Percentiles rank a stretch among this genome's conserved stretches.
phyloP scores from a whole-genome alignment of 495 filamentous ascomycete genomes.

The Cercophora samala region DNA sequence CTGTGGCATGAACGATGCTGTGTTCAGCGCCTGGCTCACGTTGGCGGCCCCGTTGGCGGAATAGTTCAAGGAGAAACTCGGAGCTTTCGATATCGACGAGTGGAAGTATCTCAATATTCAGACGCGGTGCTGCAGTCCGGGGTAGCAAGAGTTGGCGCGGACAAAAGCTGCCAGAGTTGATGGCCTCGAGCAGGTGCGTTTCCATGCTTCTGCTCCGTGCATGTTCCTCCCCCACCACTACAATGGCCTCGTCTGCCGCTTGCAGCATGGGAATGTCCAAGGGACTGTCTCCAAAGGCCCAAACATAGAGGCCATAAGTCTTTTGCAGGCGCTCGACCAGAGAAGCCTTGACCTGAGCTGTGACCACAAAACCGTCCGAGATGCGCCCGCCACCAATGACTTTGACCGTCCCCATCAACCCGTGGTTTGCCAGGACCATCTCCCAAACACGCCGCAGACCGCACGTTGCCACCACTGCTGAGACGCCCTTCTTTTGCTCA shows the following conservation, averaged over 20 bases:
- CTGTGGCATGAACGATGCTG: slow-evolving; percentile 46
- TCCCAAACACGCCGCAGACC: slow-evolving; percentile 59
- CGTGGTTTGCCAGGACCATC: slow-evolving; percentile 48
- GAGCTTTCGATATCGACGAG: slow-evolving; percentile 36
- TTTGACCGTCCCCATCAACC: slow-evolving; percentile 44
- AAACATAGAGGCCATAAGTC: slow-evolving; percentile 43
- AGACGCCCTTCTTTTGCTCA: slow-evolving; percentile 39
- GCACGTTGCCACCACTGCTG: slow-evolving; percentile 56
- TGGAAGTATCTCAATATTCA: slow-evolving; percentile 49
- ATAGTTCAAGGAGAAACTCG: slow-evolving; percentile 25
- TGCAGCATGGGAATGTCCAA: slow-evolving; percentile 59
- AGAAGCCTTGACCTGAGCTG: slow-evolving; percentile 48
- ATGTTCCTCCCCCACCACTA: slow-evolving; percentile 54
- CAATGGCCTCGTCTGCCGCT: slow-evolving; percentile 53
- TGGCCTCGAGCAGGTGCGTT: slow-evolving; percentile 39
- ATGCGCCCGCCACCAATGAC: slow-evolving; percentile 57
- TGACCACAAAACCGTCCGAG: slow-evolving; percentile 52
- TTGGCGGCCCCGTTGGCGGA: no score
- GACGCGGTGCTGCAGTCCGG: slow-evolving; percentile 35
- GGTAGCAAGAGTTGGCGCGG: slow-evolving; percentile 52
- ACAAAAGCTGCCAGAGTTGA: slow-evolving; percentile 41
- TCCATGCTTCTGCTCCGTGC: slow-evolving; percentile 59
- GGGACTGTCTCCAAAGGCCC: slow-evolving; percentile 62
- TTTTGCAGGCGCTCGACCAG: slow-evolving; percentile 44
- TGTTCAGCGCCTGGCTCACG: slow-evolving; percentile 16